Evolutionary conservation across 2,329 filamentous ascomycete species (phyloP).

Genomic region (Hypoxylon sp.): DNA sequence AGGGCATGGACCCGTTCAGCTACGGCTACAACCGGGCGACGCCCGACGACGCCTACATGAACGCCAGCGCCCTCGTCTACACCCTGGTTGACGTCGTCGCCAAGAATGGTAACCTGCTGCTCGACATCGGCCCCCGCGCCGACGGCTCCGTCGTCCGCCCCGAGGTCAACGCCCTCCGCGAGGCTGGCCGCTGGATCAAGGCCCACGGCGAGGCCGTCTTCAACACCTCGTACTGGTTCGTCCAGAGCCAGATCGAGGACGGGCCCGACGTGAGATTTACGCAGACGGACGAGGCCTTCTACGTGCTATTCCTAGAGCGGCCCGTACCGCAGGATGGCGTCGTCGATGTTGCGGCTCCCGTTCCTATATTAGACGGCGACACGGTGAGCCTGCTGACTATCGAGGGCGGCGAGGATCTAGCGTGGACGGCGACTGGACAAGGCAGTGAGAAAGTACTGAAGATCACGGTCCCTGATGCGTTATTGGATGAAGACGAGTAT

Average conservation of each 20-base stretch:
- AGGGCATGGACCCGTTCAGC: conserved; percentile 66
- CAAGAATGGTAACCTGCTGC: conserved; percentile 57
- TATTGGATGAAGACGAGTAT: conserved; percentile 38
- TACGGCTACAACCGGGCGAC: conserved; percentile 69
- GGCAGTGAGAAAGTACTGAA: conserved; percentile 25
- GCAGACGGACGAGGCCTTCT: conserved; percentile 60
- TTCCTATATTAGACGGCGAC: conserved; percentile 58
- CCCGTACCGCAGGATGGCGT: conserved; percentile 47
- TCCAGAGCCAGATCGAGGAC: conserved; percentile 38
- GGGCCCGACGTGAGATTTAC: conserved; percentile 57
- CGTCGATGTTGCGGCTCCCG: conserved; percentile 51
- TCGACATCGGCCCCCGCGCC: conserved; percentile 64
- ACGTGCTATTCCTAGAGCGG: conserved; percentile 55
- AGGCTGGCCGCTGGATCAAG: conserved; percentile 63
- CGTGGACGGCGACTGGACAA: conserved; percentile 32
- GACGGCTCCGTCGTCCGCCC: conserved; percentile 61
- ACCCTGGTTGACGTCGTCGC: conserved; percentile 46
- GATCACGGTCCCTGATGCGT: conserved; percentile 30
- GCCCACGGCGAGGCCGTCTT: conserved; percentile 62
- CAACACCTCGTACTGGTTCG: conserved; percentile 59
- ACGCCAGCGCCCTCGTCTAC: conserved; percentile 55
- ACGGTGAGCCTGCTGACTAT: conserved; percentile 53
- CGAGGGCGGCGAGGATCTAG: conserved; percentile 41
- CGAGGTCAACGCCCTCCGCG: conserved; percentile 56
- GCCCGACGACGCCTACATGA: conserved; percentile 58